phyloP scores from a whole-genome alignment of 805 yeast genomes.

The Huiozyma naganishii region DNA sequence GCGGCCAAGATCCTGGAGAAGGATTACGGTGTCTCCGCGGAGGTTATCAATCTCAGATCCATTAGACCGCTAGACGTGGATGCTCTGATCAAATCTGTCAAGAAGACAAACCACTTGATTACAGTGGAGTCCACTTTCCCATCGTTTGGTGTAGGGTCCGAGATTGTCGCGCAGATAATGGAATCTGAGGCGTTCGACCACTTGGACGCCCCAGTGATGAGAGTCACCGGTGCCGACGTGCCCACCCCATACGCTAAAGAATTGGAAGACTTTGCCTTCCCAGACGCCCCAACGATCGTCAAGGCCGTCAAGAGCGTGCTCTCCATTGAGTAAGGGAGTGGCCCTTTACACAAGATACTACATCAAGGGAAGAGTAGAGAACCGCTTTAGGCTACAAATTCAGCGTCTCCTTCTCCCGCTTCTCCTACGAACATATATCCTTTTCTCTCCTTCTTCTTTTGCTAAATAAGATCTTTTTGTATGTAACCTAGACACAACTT shows the following conservation, averaged over 20 bases:
- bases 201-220: constrained; percentile 95
- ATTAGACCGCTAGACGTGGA: constrained; percentile 93
- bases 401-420: not conserved
- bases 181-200: constrained; percentile 97
- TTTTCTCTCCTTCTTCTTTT: no score
- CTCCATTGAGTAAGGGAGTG: constrained; percentile 38
- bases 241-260: constrained; percentile 97
- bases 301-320: constrained; percentile 78
- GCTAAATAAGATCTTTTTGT: no score
- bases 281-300: constrained; percentile 81
- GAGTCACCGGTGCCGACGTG: constrained; percentile 98
- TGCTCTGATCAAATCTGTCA: constrained; percentile 74
- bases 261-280: constrained; percentile 98
- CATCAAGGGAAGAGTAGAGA: not conserved
- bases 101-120: constrained; percentile 93
- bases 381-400: not conserved
- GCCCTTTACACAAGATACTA: not conserved
- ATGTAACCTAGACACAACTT: no score
- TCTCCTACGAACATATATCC: no score
- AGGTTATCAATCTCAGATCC: constrained; percentile 90
- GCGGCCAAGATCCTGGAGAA: constrained; percentile 83
- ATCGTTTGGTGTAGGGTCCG: constrained; percentile 96
- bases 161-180: constrained; percentile 94
- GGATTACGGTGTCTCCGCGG: constrained; percentile 81
- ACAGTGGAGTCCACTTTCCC: constrained; percentile 98